These are phyloP conservation scores for Tulasnella sp. DNA, from an alignment of 768 basidiomycete species.

Conservation along the genomic window DNA sequence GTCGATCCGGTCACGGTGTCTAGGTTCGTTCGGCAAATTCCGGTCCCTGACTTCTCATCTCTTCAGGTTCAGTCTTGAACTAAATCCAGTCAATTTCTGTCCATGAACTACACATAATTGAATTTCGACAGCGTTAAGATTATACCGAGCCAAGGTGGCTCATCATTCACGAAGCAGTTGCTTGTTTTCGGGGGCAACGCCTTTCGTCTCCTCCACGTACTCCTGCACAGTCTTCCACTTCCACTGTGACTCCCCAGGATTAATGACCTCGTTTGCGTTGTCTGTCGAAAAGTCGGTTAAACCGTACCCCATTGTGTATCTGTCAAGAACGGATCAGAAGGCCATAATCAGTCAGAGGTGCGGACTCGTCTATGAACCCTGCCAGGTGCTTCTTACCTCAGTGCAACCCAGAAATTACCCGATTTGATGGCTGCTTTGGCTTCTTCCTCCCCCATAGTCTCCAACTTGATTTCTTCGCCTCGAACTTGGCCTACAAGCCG, in stretches of 20 bases:
- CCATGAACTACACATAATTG: too few relatives aligned
- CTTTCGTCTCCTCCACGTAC: slow-evolving; percentile 16
- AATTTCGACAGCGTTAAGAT: too few relatives aligned
- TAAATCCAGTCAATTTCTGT: too few relatives aligned
- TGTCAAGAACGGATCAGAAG: slow-evolving; percentile 15
- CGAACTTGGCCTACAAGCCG: neutral
- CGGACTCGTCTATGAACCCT: slow-evolving; percentile 18
- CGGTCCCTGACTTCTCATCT: too few relatives aligned
- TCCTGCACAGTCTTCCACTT: slow-evolving; percentile 27
- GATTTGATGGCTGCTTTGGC: neutral
- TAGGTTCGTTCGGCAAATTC: too few relatives aligned
- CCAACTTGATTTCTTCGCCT: neutral
- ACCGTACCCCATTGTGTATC: slow-evolving; percentile 24
- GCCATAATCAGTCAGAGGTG: slow-evolving; percentile 6
- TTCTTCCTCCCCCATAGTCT: neutral
- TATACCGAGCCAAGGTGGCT: neutral
- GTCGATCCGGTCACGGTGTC: too few relatives aligned
- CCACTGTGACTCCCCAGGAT: slow-evolving; percentile 26
- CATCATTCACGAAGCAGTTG: neutral
- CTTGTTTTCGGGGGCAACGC: neutral
- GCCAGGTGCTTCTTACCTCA: slow-evolving; percentile 18
- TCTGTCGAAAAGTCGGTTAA: slow-evolving; percentile 23
- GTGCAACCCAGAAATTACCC: neutral
- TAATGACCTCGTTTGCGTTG: slow-evolving; percentile 27
- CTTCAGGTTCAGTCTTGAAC: too few relatives aligned